Base-by-base conservation (phyloP, 805 yeast species). In the Candida chauliodis region DNA sequence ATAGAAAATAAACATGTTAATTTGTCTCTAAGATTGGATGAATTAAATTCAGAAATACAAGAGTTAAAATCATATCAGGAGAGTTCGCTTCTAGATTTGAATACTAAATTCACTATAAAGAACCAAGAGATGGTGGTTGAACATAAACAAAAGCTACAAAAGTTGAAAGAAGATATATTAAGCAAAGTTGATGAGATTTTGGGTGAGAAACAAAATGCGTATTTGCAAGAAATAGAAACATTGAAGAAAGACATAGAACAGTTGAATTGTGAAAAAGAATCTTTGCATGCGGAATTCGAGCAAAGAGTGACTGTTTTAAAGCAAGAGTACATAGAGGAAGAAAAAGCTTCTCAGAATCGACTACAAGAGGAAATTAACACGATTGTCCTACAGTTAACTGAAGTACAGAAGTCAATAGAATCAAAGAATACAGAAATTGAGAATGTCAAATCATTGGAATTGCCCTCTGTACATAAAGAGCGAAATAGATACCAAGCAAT, bases 121-220 rank as follows among this genome's bases (percentile, higher is more conserved):
- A 17, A 30, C 18, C 24, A 29, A n/a, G 35, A 37, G 16, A 37
- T 31, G 36, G 14, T 29, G 8, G 18, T 32, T 16, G 35, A 33
- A 13, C 34, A 36, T 24, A 28, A 38, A 4, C 9, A 5, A 8
- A 36, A 15, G 18, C 19, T 40, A 10, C 22, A 30, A 25, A 25
- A 22, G 3, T 46, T 64, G 20, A 63, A 62, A 37, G 66, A 62
- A 31, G 41, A 37, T 5, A 51, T 56, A 9, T 45, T 55, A 1
- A 41, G 33, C 0, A 58, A 70, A 47, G 61, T 76, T 1, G 75
- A 74, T 28, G 39, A 49, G 1, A 43, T 71, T 5, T 59, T 71
- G 23, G 26, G 27, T 5, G 30, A 36, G 9, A 36, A 36, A 16
- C 38, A 36, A 8, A 19, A 11, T 4, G 25, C 6, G 5, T 36